Conservation (phyloP, 352 stramenopile species). For the Phytophthora cactorum region DNA sequence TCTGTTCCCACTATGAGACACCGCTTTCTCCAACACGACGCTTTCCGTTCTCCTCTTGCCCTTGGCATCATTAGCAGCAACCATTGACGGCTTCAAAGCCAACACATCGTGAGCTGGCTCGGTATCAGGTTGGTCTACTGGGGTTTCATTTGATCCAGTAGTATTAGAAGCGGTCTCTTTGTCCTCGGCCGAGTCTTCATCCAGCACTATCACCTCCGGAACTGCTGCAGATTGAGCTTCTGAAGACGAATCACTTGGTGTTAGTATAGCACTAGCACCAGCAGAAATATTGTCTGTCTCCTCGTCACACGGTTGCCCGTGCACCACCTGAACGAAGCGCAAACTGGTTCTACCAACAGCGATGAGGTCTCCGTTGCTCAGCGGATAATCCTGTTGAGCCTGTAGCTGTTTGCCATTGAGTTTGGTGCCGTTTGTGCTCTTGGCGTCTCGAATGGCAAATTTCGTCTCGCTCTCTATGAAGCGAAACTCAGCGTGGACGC, state of each 20-base stretch:
- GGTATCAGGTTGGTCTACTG: conserved; percentile 26
- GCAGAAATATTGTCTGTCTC: conserved; percentile 1
- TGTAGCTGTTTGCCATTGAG: conserved; percentile 48
- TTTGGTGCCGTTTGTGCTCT: conserved; percentile 69
- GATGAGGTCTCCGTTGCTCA: conserved; percentile 51
- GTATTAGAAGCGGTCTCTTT: neutral
- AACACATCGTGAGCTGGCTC: conserved; percentile 19
- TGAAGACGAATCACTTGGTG: conserved; percentile 14
- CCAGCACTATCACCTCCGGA: conserved; percentile 22
- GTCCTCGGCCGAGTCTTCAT: conserved; percentile 14
- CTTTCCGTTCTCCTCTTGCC: neutral
- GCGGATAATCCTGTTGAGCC: conserved; percentile 27
- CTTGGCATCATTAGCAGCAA: neutral
- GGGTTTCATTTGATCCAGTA: neutral
- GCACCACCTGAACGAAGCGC: conserved; percentile 37
- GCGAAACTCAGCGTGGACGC: conserved; percentile 55
- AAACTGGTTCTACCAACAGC: conserved; percentile 48
- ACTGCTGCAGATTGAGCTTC: conserved; percentile 8
- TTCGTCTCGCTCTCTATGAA: conserved; percentile 2
- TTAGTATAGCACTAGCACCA: conserved; percentile 15
- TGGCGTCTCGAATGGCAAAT: conserved; percentile 38
- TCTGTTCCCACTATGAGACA: neutral
- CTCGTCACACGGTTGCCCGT: conserved; percentile 22
- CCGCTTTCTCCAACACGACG: neutral
- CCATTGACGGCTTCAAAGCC: neutral